Conservation (phyloP, 495 filamentous ascomycete species). For the Talaromyces proteolyticus region DNA sequence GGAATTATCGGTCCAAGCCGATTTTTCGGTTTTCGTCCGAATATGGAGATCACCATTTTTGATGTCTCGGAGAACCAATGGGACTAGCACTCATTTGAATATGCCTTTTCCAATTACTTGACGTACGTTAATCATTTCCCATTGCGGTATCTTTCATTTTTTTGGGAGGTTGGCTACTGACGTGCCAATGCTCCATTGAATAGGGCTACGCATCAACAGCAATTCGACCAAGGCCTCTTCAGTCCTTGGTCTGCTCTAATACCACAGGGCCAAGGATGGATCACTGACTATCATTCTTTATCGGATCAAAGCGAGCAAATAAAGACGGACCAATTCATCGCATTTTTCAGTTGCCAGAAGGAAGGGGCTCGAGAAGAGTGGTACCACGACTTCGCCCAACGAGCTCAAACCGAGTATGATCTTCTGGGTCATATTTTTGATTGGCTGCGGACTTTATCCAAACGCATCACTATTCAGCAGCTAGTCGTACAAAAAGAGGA, state of each 20-base stretch:
- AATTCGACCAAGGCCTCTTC: not conserved
- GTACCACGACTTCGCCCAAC: slow-evolving; percentile 6
- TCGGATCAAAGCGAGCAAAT: slow-evolving; percentile 1
- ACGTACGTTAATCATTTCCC: slow-evolving; percentile 6
- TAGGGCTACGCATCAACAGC: not conserved
- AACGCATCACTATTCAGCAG: slow-evolving; percentile 5
- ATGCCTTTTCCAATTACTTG: slow-evolving; percentile 6
- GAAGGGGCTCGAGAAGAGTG: slow-evolving; percentile 3
- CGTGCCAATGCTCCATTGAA: not conserved
- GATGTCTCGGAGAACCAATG: slow-evolving; percentile 3
- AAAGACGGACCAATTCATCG: not conserved
- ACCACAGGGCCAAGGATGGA: not conserved
- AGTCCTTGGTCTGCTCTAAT: not conserved
- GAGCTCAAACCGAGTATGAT: slow-evolving; percentile 10
- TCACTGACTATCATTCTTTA: slow-evolving; percentile 3
- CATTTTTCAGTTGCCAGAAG: slow-evolving; percentile 2
- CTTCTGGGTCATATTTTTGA: slow-evolving; percentile 7
- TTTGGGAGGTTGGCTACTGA: not conserved
- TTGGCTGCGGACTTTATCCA: slow-evolving; percentile 10
- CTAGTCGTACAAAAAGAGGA: slow-evolving; percentile 10
- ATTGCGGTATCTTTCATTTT: not conserved
- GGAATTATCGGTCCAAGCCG: not conserved
- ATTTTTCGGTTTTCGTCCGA: not conserved
- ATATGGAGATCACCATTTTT: slow-evolving; percentile 8
- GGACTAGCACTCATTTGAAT: slow-evolving; percentile 7